Base-by-base conservation (phyloP, 176 grass and related monocot genomes). In the Hsuehochloa calcarea region DNA sequence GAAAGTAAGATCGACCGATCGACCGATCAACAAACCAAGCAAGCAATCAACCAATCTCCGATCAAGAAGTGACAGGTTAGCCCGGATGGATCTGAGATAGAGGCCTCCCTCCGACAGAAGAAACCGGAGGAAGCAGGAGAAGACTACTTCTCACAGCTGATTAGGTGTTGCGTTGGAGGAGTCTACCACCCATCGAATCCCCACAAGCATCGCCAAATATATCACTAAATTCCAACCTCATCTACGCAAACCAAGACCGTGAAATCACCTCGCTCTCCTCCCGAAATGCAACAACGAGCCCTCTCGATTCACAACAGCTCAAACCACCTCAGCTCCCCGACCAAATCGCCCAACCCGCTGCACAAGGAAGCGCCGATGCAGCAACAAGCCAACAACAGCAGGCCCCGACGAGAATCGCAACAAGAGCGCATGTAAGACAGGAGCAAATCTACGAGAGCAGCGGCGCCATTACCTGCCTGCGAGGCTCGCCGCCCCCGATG, bases 171-270 rank as follows among this genome's bases (percentile, higher is more conserved):
- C 61, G 22, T 40, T 10, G 35, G 49, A 76, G 15, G 15, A 64
- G 44, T 65, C n/a, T 23, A n/a, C 7, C 31, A 23, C 39, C 47
- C 10, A 19, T n/a, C 43, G 46, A 52, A 86, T 77, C 23, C 27
- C 64, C 10, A 38, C 71, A 54, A 16, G 15, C 47, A 67, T 26
- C 81, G 79, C 67, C 34, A 23, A 59, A 64, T 66, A 37, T 35
- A 80, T 2, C 35, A 39, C 65, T 9, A 15, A 78, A 78, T 77
- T 72, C 83, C 71, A 58, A 22, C 46, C 68, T 54, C 31, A 34
- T 31, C 40, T 10, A 26, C 22, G 13, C 60, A 4, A 15, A 20
- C 51, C 63, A n/a, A 64, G 47, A 31, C 52, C 55, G n/a, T 22
- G 6, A 80, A 65, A 55, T 51, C 43, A 26, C 23, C 77, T 41